Evolutionary conservation across 2,329 filamentous ascomycete genomes (phyloP).

Genomic region (Fusarium sp.): DNA sequence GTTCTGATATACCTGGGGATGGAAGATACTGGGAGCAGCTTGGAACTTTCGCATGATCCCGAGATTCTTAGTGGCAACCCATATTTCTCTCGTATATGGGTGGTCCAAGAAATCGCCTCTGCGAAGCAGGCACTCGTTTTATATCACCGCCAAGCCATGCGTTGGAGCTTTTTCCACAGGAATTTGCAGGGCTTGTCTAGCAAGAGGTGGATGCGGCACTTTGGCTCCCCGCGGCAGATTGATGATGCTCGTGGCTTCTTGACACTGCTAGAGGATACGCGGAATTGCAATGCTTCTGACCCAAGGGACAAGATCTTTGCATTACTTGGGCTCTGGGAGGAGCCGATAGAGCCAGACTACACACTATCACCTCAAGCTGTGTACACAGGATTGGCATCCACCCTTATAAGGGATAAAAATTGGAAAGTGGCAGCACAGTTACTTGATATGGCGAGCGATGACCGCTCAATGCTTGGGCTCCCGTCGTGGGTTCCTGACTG

Average conservation of each 20-base stretch:
- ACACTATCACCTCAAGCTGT: background rate
- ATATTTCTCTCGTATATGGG: slow-evolving; percentile 5
- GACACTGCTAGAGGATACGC: background rate
- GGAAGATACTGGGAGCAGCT: too few relatives aligned
- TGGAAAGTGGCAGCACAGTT: background rate
- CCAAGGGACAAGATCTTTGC: slow-evolving; percentile 6
- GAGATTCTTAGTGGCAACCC: background rate
- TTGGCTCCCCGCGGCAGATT: background rate
- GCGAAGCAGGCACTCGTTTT: background rate
- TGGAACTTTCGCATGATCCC: too few relatives aligned
- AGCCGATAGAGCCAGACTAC: rapidly evolving
- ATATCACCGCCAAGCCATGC: background rate
- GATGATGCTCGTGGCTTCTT: background rate
- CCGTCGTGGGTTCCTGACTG: slow-evolving; percentile 1
- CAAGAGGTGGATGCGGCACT: background rate
- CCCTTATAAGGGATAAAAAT: rapidly evolving
- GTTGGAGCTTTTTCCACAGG: background rate
- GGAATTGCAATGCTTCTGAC: background rate
- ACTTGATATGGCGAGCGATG: background rate
- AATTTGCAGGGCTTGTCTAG: rapidly evolving
- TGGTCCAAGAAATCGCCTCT: background rate
- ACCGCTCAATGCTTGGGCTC: background rate
- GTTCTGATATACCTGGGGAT: slow-evolving; percentile 6
- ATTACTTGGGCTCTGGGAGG: background rate
- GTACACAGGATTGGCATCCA: background rate